phyloP scores from a whole-genome alignment of 2,329 filamentous ascomycete genomes.

The Pseudopithomyces chartarum region DNA sequence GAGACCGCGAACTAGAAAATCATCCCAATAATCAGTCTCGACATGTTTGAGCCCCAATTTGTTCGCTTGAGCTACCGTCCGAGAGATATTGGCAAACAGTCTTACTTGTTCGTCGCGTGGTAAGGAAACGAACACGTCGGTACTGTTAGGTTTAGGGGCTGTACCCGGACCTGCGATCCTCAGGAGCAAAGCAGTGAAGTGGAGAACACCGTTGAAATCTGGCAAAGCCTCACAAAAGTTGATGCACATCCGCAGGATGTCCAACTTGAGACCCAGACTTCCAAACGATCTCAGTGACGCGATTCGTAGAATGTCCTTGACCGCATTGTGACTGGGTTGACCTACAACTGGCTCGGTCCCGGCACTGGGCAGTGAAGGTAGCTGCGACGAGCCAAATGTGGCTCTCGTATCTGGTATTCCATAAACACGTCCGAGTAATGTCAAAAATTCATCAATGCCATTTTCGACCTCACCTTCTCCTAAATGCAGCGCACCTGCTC shows the following conservation, averaged over 20 bases:
- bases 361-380: constrained; percentile 11
- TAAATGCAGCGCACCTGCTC: constrained; percentile 72
- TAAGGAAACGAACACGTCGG: constrained; percentile 73
- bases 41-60: constrained; percentile 73
- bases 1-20: constrained; percentile 83
- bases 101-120: constrained; percentile 82
- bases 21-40: constrained; percentile 92
- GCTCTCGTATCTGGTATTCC: constrained; percentile 45
- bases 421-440: constrained; percentile 48
- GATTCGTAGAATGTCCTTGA: constrained; percentile 64
- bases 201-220: constrained; percentile 87
- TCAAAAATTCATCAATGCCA: constrained; percentile 49
- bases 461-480: constrained; percentile 44
- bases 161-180: constrained; percentile 81
- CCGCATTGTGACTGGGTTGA: constrained; percentile 45
- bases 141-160: constrained; percentile 69
- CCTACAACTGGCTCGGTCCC: constrained; percentile 10
- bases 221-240: constrained; percentile 93
- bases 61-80: constrained; percentile 78
- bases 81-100: constrained; percentile 82
- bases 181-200: constrained; percentile 82
- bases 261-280: constrained; percentile 78
- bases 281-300: constrained; percentile 66
- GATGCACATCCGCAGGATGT: constrained; percentile 86
- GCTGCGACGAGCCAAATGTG: constrained; percentile 44